phyloP scores from a whole-genome alignment of 2,329 filamentous ascomycete species.

The Fusarium sp. region DNA sequence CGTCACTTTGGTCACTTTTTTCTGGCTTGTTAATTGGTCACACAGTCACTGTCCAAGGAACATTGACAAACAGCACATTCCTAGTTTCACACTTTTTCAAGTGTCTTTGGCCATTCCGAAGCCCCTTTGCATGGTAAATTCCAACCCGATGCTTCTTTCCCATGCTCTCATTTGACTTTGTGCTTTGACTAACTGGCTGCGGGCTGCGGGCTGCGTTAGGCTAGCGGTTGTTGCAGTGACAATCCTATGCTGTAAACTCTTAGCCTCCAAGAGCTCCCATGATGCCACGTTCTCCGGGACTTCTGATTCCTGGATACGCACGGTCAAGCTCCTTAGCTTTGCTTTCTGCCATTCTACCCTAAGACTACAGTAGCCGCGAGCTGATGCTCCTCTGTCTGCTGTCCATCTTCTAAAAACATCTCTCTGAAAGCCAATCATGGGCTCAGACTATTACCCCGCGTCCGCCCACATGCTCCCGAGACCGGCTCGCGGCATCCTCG shows the following conservation, averaged over 20 bases:
- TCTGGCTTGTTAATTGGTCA: background rate
- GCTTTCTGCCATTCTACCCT: no score
- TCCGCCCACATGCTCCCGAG: slow-evolving; percentile 48
- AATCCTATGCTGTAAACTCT: slow-evolving; percentile 3
- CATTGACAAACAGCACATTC: slow-evolving; percentile 1
- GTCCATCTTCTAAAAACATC: slow-evolving; percentile 7
- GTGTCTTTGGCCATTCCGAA: background rate
- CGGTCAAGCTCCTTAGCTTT: slow-evolving; percentile 23
- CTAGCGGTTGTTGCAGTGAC: background rate
- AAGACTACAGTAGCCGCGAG: background rate
- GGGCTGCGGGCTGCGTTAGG: background rate
- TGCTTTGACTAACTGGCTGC: slow-evolving; percentile 1
- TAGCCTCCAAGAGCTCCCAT: slow-evolving; percentile 8
- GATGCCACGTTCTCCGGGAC: slow-evolving; percentile 38
- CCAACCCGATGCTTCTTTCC: background rate
- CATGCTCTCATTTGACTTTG: slow-evolving; percentile 5
- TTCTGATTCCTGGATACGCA: slow-evolving; percentile 24
- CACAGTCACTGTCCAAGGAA: slow-evolving; percentile 1
- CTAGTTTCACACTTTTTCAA: background rate
- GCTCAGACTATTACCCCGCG: slow-evolving; percentile 45
- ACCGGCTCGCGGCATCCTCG: slow-evolving; percentile 49
- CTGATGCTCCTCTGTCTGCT: slow-evolving; percentile 4
- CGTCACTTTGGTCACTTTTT: slow-evolving; percentile 7
- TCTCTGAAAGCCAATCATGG: slow-evolving; percentile 39
- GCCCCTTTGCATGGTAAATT: background rate